Base-by-base conservation (phyloP, 2,329 filamentous ascomycete species). In the Orbilia ellipsospora region DNA sequence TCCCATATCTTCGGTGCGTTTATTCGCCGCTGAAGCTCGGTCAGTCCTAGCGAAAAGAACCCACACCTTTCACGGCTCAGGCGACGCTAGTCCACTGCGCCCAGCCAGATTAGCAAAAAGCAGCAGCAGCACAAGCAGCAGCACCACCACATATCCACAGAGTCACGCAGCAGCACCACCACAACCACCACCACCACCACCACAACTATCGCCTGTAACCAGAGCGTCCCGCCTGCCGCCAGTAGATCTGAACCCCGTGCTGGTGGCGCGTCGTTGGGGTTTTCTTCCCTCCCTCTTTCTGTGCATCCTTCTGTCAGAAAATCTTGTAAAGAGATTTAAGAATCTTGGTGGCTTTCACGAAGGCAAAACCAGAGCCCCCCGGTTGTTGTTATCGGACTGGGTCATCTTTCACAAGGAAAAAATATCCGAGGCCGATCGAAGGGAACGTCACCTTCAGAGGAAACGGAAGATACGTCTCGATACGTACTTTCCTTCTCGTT, bases 21-120 rank as follows among this genome's bases (percentile, higher is more conserved):
- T 68, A 74, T 63, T 62, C 57, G 72, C 72, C 62, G 69, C 64
- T 75, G 72, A 68, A 75, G 72, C 60, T 75, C 72, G 72, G 72
- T 69, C 72, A 69, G 72, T 66, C 72, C 72, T 54, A 60, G 59
- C 63, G 52, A 63, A 16, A 56, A 36, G 31, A 36, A 50, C 55
- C 45, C 60, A 31, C 63, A 31, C 28, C 51, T 31, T 31, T 31
- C 62, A 57, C 62, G 52, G 57, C 63, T 48, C 20, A 69, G 28
- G 65, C 65, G 65, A 69, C 65, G 55, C 55, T 69, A 69, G 55
- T 67, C 44, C 20, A 56, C 20, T 13, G 16, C 13, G 23, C 52
- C 8, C 52, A 55, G 50, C 50, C 20, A 48, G 44, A n/a, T 36
- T 36, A 48, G 44, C 44, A 48, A 13, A 48, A 48, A 48, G 15